These are phyloP conservation scores for Wickerhamiella alocasiicola DNA, from an alignment of 805 yeast species.

Conservation along the genomic window DNA sequence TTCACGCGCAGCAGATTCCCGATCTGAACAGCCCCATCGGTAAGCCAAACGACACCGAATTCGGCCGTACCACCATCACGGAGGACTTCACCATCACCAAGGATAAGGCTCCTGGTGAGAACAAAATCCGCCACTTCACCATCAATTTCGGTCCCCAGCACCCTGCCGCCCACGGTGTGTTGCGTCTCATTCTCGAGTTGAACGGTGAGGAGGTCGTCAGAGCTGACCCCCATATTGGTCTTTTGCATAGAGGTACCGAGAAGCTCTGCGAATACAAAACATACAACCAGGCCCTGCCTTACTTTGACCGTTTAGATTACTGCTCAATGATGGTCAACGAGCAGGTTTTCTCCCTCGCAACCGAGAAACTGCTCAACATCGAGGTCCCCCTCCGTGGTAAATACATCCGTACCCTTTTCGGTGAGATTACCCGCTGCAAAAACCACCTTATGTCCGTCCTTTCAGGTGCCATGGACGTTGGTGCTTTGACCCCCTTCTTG, in stretches of 20 bases:
- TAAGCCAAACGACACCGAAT: conserved; percentile 24
- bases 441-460: conserved; percentile 79
- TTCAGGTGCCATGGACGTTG: conserved; percentile 89
- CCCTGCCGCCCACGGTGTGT: conserved; percentile 91
- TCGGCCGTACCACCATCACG: conserved; percentile 23
- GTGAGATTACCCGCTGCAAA: conserved; percentile 71
- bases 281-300: conserved; percentile 77
- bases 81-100: conserved; percentile 23
- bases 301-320: conserved; percentile 77
- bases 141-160: conserved; percentile 89
- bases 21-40: conserved; percentile 24
- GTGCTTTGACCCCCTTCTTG: conserved; percentile 83
- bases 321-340: conserved; percentile 85
- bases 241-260: conserved; percentile 81
- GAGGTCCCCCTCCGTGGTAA: conserved; percentile 79
- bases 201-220: conserved; percentile 83
- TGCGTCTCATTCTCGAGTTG: conserved; percentile 71
- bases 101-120: conserved; percentile 21
- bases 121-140: conserved; percentile 71
- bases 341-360: conserved; percentile 70
- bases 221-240: conserved; percentile 80
- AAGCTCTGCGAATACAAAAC: conserved; percentile 78
- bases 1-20: conserved; percentile 17
- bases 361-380: conserved; percentile 69
- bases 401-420: conserved; percentile 74